Base-by-base conservation (phyloP, 129 eudicot species). In the Flaveria trinervia region DNA sequence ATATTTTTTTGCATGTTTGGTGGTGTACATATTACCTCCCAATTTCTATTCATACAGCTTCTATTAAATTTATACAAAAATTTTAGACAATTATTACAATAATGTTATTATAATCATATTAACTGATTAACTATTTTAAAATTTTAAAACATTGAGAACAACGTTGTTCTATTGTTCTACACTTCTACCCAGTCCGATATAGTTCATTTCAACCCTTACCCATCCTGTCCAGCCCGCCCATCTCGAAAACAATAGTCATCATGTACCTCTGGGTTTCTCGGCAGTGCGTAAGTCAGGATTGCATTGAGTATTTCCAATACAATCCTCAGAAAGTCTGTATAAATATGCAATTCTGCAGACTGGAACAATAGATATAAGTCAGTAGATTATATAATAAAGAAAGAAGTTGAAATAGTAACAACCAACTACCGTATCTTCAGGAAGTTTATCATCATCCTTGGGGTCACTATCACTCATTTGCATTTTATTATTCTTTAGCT, bases 251-350 rank as follows among this genome's bases (percentile, higher is more conserved):
- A 41, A 75, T 81, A 11, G 33, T 51, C 60, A 71, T 9, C 20
- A 44, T 33, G 72, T 87, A 93, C 98, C 97, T 94, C 98, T 8
- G 98, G 98, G 81, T 94, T 94, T 54, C 96, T 84, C 1, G 98
- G 98, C 74, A 94, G 80, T 23, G 96, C 93, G 69, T 91, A 91
- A 12, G 97, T 91, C 69, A 94, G 83, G 65, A 91, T 91, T 41
- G 96, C 87, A 78, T 94, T 94, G 17, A 94, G 50, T 83, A 94
- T 91, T 83, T 94, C 98, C 79, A 94, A 90, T 45, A 94, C 98
- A 23, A 94, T 85, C 70, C 98, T 88, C 81, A 94, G 76, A 78
- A 94, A 94, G 86, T 94, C 98, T 0, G 98, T 87, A 76, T 91
- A 94, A 36, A 91, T 81, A 80, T 94, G 98, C 88, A 94, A 77